Evolutionary conservation across 225 moss, liverwort and hornwort genomes (phyloP), one percentile per base, ranked within the genome.

Genomic region (Marchantia paleacea): DNA sequence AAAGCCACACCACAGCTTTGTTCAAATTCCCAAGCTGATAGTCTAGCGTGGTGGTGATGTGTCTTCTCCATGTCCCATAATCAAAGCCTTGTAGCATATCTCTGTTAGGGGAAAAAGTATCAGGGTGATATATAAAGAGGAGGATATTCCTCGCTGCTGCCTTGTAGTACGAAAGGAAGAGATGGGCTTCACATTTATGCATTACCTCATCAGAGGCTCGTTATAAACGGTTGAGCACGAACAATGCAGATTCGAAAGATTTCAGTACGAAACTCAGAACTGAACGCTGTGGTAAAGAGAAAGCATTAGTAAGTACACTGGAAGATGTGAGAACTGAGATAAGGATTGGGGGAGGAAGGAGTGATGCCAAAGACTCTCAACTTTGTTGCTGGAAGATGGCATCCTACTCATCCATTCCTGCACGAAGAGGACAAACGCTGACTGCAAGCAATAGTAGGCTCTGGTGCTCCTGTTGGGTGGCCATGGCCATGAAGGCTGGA

Each of bases 341-440:
- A 18, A 47, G 70, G 70, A 39, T 39, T 48, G 48, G 16, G 47
- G 48, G 70, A 70, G 70, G 70, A 48, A 70, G 70, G 48, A 70
- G 19, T 47, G 48, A 70, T 25, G 68, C 29, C 68, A 68, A 68
- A 68, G 47, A 49, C 47, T 49, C 10, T 48, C 61, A 18, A 70
- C 48, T 70, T 47, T 30, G 67, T 10, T 26, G 67, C 12, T 1
- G 67, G 8, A 48, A 48, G 14, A 47, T 70, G 39, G 70, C 70
- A 70, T 75, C 52, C 22, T 26, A 67, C 67, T 67, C 29, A 67
- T 25, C 52, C 73, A 25, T 26, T 8, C 73, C n/a, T 47, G 53
- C 49, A 72, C 72, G 3, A 72, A 69, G 72, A 72, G 50, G 72
- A 72, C 72, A 25, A 54, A 54, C n/a, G 73, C 73, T 74, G 52